These are phyloP conservation scores for Geoglossum cookeanum DNA, from an alignment of 2,329 filamentous ascomycete genomes.

Conservation along the genomic window DNA sequence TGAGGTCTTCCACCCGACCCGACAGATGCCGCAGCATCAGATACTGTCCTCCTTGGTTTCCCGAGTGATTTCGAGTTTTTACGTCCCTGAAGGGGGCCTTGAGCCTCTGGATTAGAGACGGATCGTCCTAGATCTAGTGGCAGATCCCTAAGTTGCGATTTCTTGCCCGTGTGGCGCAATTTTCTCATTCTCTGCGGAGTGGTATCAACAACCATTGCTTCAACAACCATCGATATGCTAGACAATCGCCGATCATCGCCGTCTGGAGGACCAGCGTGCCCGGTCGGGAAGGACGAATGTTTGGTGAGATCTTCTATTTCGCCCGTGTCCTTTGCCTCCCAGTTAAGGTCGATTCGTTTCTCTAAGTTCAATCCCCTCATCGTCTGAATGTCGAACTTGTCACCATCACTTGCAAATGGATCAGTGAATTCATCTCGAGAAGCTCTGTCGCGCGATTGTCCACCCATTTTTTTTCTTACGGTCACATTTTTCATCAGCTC, in stretches of 20 bases:
- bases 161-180: conserved; percentile 41
- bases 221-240: conserved; percentile 37
- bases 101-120: conserved; percentile 10
- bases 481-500: conserved; percentile 32
- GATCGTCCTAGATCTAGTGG: conserved; percentile 14
- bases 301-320: conserved; percentile 1
- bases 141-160: conserved; percentile 31
- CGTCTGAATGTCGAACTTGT: not conserved
- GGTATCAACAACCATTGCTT: conserved; percentile 36
- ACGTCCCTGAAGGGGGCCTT: conserved; percentile 4
- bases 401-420: conserved; percentile 9
- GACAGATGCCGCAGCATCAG: not conserved
- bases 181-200: conserved; percentile 32
- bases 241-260: conserved; percentile 32
- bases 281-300: conserved; percentile 14
- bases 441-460: conserved; percentile 14
- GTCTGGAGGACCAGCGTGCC: conserved; percentile 15
- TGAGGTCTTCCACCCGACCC: conserved; percentile 14
- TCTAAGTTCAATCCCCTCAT: not conserved
- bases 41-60: not conserved
- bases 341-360: not conserved
- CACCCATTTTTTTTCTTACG: conserved; percentile 26
- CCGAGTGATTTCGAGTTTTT: conserved; percentile 11
- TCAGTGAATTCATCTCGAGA: conserved; percentile 25
- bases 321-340: not conserved